Percentiles rank a stretch among this genome's conserved stretches.
Conservation (phyloP, 495 filamentous ascomycete genomes). For the Lentithecium fluviatile region DNA sequence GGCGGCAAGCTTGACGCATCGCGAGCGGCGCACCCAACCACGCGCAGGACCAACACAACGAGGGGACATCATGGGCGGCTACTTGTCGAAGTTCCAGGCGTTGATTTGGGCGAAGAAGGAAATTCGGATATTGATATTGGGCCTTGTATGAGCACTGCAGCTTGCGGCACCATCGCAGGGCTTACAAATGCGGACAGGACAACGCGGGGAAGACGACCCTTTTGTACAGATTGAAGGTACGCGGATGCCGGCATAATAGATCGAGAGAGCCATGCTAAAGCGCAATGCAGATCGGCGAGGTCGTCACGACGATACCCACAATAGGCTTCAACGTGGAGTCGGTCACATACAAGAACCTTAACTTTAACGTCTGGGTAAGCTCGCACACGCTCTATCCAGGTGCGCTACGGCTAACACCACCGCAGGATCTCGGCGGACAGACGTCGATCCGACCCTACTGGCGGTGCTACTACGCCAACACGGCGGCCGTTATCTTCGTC, state of each 20-base stretch:
- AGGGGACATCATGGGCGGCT: conserved; percentile 70
- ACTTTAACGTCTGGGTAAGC: conserved; percentile 95
- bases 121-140: conserved; percentile 92
- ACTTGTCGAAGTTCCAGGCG: conserved; percentile 58
- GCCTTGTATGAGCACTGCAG: conserved; percentile 66
- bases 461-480: conserved; percentile 99
- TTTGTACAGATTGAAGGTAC: conserved; percentile 91
- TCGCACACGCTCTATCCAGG: conserved; percentile 5
- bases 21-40: background rate
- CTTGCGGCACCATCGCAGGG: conserved; percentile 1
- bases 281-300: conserved; percentile 79
- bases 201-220: conserved; percentile 98
- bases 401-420: conserved; percentile 1
- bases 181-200: conserved; percentile 59
- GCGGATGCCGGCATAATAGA: conserved; percentile 10
- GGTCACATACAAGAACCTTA: conserved; percentile 93
- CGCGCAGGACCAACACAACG: too few species aligned
- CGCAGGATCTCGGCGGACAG: conserved; percentile 85
- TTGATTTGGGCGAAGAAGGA: conserved; percentile 92
- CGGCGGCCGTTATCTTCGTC: conserved; percentile 97
- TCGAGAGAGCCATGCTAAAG: background rate
- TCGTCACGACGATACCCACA: conserved; percentile 97
- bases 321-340: conserved; percentile 99
- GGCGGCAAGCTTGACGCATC: conserved; percentile 5
- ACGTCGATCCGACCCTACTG: conserved; percentile 97